A percentile compares a stretch with the other conserved stretches of the same genome.
These are phyloP conservation scores for Hypoxylon intermedium DNA, from an alignment of 495 filamentous ascomycete species.

Conservation along the genomic window DNA sequence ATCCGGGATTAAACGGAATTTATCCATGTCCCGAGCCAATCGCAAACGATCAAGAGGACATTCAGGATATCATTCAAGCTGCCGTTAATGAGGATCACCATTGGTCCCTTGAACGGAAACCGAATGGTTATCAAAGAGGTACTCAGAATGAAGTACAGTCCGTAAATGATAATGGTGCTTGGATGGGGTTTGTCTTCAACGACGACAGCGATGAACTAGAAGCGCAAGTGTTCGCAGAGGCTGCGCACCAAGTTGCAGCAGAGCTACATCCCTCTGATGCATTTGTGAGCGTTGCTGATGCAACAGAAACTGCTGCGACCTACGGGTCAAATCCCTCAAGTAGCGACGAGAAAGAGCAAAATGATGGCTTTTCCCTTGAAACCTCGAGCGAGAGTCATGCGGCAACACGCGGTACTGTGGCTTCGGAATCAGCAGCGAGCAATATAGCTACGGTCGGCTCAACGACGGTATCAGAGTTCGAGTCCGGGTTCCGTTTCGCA, in stretches of 20 bases:
- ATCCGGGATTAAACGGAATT: background rate
- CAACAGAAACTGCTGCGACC: conserved; percentile 14
- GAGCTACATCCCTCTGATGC: conserved; percentile 39
- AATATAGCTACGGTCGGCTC: conserved; percentile 33
- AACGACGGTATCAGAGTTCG: conserved; percentile 19
- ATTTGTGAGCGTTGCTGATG: background rate
- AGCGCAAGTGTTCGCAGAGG: conserved; percentile 43
- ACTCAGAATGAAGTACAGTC: background rate
- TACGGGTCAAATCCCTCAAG: conserved; percentile 3
- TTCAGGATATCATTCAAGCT: background rate
- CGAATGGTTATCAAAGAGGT: background rate
- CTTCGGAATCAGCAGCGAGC: conserved; percentile 38
- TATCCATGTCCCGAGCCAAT: background rate
- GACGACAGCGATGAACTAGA: conserved; percentile 47
- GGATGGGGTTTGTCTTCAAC: conserved; percentile 51
- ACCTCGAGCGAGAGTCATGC: conserved; percentile 33
- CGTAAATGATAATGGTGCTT: conserved; percentile 41
- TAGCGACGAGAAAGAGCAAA: background rate
- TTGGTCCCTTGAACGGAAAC: background rate
- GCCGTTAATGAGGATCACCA: background rate
- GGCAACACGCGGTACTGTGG: conserved; percentile 29
- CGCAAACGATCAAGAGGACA: background rate
- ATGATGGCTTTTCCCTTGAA: conserved; percentile 11
- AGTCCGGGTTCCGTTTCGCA: conserved; percentile 44
- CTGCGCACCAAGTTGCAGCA: conserved; percentile 45